Evolutionary conservation across 2,329 filamentous ascomycete genomes (phyloP).

Genomic region (Trichoderma harzianum): DNA sequence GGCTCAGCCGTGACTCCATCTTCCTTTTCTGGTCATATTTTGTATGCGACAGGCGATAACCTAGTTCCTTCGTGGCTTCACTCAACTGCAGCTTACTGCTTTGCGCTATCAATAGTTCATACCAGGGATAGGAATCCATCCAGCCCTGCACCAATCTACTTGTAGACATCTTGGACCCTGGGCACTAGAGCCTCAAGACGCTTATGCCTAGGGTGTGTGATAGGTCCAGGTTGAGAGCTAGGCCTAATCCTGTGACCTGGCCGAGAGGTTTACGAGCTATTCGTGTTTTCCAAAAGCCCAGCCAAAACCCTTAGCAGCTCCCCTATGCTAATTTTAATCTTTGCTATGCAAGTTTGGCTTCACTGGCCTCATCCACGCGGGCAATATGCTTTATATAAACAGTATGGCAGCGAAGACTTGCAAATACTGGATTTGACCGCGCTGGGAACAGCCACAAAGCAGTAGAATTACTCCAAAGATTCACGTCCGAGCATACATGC

Average conservation of each 20-base stretch:
- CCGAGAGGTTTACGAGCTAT: not conserved
- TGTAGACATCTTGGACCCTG: not conserved
- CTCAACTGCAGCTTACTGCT: not conserved
- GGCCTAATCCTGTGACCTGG: not conserved
- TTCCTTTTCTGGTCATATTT: slow-evolving; percentile 4
- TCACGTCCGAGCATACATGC: not conserved
- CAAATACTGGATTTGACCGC: not conserved
- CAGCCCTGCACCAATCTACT: not conserved
- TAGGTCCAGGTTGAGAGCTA: not conserved
- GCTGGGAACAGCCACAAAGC: not conserved
- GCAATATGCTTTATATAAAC: not conserved
- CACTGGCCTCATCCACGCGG: not conserved
- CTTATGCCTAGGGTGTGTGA: slow-evolving; percentile 1
- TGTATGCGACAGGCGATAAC: not conserved
- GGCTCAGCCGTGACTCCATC: not conserved
- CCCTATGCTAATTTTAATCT: not conserved
- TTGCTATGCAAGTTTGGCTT: not conserved
- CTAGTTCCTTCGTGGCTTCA: not conserved
- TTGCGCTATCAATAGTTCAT: slow-evolving; percentile 5
- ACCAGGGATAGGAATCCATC: slow-evolving; percentile 4
- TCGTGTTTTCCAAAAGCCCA: not conserved
- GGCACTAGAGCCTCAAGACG: not conserved
- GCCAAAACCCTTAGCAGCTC: not conserved
- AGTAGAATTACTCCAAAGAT: not conserved
- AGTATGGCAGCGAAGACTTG: not conserved